Evolutionary conservation across 1,284 basidiomycete genomes (phyloP).

Genomic region (Neonothopanus nambi): DNA sequence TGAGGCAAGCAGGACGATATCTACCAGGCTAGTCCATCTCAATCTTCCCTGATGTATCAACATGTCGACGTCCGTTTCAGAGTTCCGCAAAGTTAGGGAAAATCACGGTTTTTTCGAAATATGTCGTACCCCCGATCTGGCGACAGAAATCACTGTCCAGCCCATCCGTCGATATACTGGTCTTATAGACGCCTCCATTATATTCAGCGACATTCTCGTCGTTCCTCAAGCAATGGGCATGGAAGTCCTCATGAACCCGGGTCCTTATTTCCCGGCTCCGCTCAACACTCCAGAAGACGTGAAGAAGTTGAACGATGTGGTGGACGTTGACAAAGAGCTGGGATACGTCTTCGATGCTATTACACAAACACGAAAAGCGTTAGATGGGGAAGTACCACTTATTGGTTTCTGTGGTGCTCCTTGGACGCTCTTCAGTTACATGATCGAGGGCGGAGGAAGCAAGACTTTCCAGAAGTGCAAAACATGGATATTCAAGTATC

Average conservation of each 20-base stretch:
- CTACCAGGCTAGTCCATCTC: conserved; percentile 70
- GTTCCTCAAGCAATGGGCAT: conserved; percentile 95
- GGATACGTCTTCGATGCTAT: conserved; percentile 92
- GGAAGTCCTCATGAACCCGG: conserved; percentile 92
- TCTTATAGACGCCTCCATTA: conserved; percentile 90
- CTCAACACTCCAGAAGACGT: conserved; percentile 78
- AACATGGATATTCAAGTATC: conserved; percentile 89
- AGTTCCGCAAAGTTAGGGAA: conserved; percentile 84
- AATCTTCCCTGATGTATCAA: background rate
- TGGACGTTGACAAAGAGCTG: conserved; percentile 81
- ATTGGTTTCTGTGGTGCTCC: conserved; percentile 96
- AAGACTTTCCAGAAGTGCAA: conserved; percentile 90
- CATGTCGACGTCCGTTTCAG: conserved; percentile 40
- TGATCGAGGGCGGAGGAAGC: conserved; percentile 92
- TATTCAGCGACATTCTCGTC: conserved; percentile 96
- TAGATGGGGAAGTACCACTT: conserved; percentile 86
- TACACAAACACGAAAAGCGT: conserved; percentile 73
- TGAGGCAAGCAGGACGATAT: conserved; percentile 97
- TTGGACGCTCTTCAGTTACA: conserved; percentile 96
- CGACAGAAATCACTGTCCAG: conserved; percentile 86
- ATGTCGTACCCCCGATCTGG: conserved; percentile 85
- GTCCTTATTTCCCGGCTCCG: conserved; percentile 84
- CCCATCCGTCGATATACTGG: conserved; percentile 86
- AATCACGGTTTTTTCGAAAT: conserved; percentile 92
- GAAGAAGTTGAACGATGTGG: conserved; percentile 53